Evolutionary conservation across 257 asterid species (phyloP), one percentile per base, ranked within the genome.

Genomic region (Linderniella brevidens): DNA sequence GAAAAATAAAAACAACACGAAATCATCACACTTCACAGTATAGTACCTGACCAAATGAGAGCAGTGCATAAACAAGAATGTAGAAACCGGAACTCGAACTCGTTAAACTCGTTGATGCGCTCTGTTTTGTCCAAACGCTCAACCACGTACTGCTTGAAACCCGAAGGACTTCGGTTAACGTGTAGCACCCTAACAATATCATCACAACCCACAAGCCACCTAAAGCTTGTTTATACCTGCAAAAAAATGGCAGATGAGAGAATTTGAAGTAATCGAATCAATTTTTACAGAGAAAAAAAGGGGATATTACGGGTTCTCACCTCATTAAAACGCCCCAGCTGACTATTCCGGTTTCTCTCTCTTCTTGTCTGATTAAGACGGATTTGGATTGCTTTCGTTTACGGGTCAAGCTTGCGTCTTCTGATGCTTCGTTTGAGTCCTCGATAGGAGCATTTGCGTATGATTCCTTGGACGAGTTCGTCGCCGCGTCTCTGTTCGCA

Each of bases 101-200:
- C 49, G 46, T 62, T 14, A 70, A 67, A 62, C 53, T 57, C 49
- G 46, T 62, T 14, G 71, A 54, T 52, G 77, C 65, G 65, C 90
- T 74, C 62, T 73, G 76, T 57, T 80, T 75, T 13, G 97, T 84
- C 97, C 97, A 88, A 37, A 72, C 61, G 65, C 97, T 78, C 71
- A 88, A 59, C 97, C 93, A 84, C 2, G 92, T 78, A 80, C 97
- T 88, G 58, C 97, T 80, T 46, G 78, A 65, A 54, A 84, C 78
- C 62, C 97, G 72, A 45, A 88, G 76, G 60, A 59, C 64, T 72
- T 88, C 97, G 46, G 85, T 78, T 40, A 67, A 48, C 49, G 54
- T 59, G 56, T 88, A 88, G 64, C 93, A 80, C 9, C 57, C 37
- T 46, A 80, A 77, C 63, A 78, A 51, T 65, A 84, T 57, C 58